phyloP scores from a whole-genome alignment of 1,284 basidiomycete genomes.

The Moesziomyces sp. region DNA sequence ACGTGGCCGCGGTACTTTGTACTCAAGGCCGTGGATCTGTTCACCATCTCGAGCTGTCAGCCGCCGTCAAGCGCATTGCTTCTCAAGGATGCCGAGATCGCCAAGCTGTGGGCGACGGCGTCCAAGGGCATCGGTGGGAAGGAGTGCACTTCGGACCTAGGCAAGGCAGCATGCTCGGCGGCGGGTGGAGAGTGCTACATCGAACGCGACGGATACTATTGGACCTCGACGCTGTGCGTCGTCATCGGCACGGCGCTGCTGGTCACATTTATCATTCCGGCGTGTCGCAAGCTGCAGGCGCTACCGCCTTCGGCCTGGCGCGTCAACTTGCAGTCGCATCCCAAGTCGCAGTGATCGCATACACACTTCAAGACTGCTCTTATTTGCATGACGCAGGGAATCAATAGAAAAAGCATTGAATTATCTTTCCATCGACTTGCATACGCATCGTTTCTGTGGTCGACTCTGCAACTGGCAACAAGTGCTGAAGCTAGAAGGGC shows the following conservation, averaged over 20 bases:
- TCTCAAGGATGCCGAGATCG: slow-evolving; percentile 39
- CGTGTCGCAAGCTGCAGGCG: slow-evolving; percentile 81
- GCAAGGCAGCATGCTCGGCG: slow-evolving; percentile 80
- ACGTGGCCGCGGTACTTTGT: slow-evolving; percentile 97
- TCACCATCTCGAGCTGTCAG: slow-evolving; percentile 58
- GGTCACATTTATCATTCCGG: slow-evolving; percentile 82
- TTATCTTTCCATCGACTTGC: background rate
- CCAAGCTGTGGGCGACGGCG: slow-evolving; percentile 35
- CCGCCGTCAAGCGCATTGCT: slow-evolving; percentile 30
- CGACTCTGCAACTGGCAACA: background rate
- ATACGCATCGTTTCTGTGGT: too few species aligned
- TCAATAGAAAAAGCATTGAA: background rate
- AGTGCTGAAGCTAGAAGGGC: slow-evolving; percentile 4
- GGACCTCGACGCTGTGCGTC: slow-evolving; percentile 83
- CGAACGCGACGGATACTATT: slow-evolving; percentile 91
- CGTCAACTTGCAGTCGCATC: slow-evolving; percentile 35
- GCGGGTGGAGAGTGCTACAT: slow-evolving; percentile 83
- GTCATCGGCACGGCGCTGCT: slow-evolving; percentile 79
- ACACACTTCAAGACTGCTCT: too few species aligned
- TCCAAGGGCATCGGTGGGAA: slow-evolving; percentile 32
- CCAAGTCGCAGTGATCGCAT: slow-evolving; percentile 8
- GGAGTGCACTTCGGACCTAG: slow-evolving; percentile 69
- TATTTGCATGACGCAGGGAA: background rate
- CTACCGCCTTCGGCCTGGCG: slow-evolving; percentile 59
- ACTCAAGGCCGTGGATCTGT: slow-evolving; percentile 73